phyloP scores from a whole-genome alignment of 2,329 filamentous ascomycete species.

The Zymoseptoria pseudotritici region DNA sequence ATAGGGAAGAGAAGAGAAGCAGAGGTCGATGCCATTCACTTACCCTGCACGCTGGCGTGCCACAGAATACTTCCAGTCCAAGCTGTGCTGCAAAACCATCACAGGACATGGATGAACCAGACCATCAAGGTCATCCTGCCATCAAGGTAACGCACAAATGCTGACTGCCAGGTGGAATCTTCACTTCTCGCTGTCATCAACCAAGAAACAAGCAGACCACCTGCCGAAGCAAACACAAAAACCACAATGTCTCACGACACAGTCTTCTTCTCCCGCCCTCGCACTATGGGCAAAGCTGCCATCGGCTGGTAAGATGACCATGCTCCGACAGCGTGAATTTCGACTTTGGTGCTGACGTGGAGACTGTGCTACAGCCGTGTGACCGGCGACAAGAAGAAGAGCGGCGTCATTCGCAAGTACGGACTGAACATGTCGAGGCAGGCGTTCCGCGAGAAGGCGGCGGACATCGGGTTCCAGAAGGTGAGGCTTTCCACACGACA shows the following conservation, averaged over 20 bases:
- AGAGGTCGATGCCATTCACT: no score
- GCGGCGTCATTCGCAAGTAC: slow-evolving; percentile 23
- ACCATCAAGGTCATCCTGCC: no score
- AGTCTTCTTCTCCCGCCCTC: slow-evolving; percentile 23
- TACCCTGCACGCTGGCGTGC: no score
- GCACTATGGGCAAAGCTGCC: slow-evolving; percentile 22
- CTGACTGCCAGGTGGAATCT: no score
- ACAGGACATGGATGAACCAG: no score
- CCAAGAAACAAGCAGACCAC: not conserved
- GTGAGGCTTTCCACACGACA: slow-evolving; percentile 3
- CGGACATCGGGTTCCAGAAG: slow-evolving; percentile 24
- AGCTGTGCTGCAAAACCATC: no score
- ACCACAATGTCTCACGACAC: slow-evolving; percentile 21
- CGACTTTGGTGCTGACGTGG: not conserved
- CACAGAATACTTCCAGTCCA: no score
- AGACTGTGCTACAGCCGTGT: slow-evolving; percentile 14
- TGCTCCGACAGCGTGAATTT: not conserved
- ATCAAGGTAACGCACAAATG: no score
- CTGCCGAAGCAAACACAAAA: not conserved
- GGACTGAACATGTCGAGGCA: slow-evolving; percentile 24
- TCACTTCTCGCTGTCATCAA: not conserved
- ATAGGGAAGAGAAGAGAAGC: no score
- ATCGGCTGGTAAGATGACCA: slow-evolving; percentile 17
- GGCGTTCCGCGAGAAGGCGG: slow-evolving; percentile 24
- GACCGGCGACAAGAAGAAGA: slow-evolving; percentile 24